Evolutionary conservation across 345 rosid species (phyloP).

Genomic region (Trapa bicornis): DNA sequence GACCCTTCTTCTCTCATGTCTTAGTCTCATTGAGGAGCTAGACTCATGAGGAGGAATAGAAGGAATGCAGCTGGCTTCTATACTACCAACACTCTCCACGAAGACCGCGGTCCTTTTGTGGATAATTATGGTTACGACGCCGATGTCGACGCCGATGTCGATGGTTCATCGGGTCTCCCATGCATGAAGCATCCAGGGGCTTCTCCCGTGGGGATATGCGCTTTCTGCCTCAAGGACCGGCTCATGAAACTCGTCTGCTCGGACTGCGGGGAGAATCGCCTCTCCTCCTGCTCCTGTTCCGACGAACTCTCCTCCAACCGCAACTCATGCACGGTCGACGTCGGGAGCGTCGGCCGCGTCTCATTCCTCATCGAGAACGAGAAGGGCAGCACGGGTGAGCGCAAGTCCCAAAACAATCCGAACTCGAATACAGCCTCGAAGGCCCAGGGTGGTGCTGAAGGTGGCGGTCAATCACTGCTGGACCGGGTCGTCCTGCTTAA

Average conservation of each 20-base stretch:
- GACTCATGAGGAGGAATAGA: conserved; percentile 55
- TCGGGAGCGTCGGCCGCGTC: conserved; percentile 61
- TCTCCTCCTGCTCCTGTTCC: conserved; percentile 78
- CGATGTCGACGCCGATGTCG: conserved; percentile 7
- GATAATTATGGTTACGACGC: conserved; percentile 10
- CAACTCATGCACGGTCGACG: conserved; percentile 46
- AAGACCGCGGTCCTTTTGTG: conserved; percentile 12
- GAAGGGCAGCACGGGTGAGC: conserved; percentile 10
- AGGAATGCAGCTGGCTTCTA: conserved; percentile 62
- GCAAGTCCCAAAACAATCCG: background rate
- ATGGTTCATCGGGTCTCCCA: conserved; percentile 43
- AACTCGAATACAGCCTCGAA: conserved; percentile 21
- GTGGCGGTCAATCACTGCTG: conserved; percentile 5
- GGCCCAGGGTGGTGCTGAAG: conserved; percentile 11
- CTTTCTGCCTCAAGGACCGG: conserved; percentile 85
- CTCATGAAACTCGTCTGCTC: conserved; percentile 71
- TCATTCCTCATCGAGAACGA: conserved; percentile 77
- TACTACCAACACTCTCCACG: conserved; percentile 11
- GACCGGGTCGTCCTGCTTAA: conserved; percentile 51
- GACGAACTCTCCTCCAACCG: conserved; percentile 45
- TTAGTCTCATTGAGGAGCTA: background rate
- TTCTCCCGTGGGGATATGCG: conserved; percentile 67
- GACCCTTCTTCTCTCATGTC: background rate
- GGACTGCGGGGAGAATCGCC: conserved; percentile 86
- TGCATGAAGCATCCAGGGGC: conserved; percentile 78